Percentiles rank a stretch among this genome's conserved stretches.
These are phyloP conservation scores for Pleurotus citrinopileatus DNA, from an alignment of 768 basidiomycete genomes.

Conservation along the genomic window DNA sequence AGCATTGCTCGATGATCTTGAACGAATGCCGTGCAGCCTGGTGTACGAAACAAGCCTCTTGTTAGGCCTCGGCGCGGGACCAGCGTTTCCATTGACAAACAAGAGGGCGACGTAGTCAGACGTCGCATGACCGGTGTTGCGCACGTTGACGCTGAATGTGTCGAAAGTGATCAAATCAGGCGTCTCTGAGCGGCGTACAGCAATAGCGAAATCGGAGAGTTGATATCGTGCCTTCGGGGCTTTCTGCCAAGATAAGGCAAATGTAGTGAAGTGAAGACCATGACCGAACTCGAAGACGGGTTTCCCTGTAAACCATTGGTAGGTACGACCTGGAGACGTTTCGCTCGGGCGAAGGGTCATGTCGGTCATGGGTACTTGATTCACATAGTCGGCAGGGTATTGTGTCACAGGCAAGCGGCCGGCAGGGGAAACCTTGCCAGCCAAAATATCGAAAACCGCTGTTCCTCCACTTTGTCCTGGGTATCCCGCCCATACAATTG, in stretches of 20 bases:
- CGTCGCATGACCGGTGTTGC: constrained; percentile 43
- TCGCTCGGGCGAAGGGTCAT: constrained; percentile 50
- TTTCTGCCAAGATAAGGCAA: constrained; percentile 36
- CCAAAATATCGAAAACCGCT: constrained; percentile 50
- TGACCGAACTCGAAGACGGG: constrained; percentile 54
- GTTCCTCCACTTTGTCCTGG: constrained; percentile 55
- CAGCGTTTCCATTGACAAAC: constrained; percentile 45
- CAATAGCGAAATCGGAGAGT: constrained; percentile 36
- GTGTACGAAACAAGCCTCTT: constrained; percentile 51
- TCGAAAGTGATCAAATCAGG: constrained; percentile 46
- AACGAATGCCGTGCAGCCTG: constrained; percentile 29
- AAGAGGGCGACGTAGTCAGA: constrained; percentile 58
- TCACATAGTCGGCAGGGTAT: constrained; percentile 48
- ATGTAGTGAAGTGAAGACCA: constrained; percentile 56
- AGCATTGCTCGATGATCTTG: constrained; percentile 25
- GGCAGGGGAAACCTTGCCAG: constrained; percentile 48
- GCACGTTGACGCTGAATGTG: constrained; percentile 44
- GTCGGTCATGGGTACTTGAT: constrained; percentile 53
- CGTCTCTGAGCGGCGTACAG: constrained; percentile 15
- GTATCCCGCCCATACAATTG: constrained; percentile 57
- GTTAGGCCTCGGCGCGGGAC: constrained; percentile 49
- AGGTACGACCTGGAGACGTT: constrained; percentile 52
- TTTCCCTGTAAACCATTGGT: constrained; percentile 53
- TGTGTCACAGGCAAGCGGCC: constrained; percentile 55
- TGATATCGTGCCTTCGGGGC: constrained; percentile 34